phyloP scores from a whole-genome alignment of 2,329 filamentous ascomycete genomes.

The Botryotinia narcissicola region DNA sequence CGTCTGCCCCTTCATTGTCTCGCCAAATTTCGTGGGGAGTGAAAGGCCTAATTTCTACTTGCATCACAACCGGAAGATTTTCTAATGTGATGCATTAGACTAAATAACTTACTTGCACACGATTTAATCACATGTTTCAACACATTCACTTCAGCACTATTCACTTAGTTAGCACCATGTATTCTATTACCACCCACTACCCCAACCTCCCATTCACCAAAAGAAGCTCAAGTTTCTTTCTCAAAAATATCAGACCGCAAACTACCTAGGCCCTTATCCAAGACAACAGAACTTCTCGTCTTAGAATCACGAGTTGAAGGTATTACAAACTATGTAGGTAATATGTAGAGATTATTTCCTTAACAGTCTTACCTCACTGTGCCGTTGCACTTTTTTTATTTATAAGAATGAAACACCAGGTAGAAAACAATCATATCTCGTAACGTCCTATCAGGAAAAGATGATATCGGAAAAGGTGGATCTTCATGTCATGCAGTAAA shows the following conservation, averaged over 20 bases:
- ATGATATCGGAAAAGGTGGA: not conserved
- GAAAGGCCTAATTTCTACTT: not conserved
- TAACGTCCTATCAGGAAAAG: not conserved
- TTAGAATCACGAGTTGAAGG: not conserved
- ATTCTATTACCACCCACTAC: not conserved
- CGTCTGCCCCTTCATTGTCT: not conserved
- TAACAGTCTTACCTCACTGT: not conserved
- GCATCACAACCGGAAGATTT: not conserved
- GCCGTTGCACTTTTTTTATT: not conserved
- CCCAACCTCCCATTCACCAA: not conserved
- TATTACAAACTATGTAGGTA: not conserved
- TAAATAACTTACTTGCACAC: not conserved
- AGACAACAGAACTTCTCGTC: not conserved
- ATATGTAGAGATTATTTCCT: not conserved
- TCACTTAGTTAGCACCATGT: no score
- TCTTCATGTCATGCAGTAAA: not conserved
- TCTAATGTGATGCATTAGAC: not conserved
- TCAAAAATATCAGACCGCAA: not conserved
- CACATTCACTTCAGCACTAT: no score
- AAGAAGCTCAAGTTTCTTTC: not conserved
- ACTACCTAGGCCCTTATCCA: not conserved
- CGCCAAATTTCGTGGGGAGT: not conserved
- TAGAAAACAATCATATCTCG: not conserved
- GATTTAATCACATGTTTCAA: not conserved
- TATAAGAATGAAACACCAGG: not conserved